Percentiles rank a stretch among this genome's conserved stretches.
phyloP scores from a whole-genome alignment of 345 rosid species.

The Psidium guajava region DNA sequence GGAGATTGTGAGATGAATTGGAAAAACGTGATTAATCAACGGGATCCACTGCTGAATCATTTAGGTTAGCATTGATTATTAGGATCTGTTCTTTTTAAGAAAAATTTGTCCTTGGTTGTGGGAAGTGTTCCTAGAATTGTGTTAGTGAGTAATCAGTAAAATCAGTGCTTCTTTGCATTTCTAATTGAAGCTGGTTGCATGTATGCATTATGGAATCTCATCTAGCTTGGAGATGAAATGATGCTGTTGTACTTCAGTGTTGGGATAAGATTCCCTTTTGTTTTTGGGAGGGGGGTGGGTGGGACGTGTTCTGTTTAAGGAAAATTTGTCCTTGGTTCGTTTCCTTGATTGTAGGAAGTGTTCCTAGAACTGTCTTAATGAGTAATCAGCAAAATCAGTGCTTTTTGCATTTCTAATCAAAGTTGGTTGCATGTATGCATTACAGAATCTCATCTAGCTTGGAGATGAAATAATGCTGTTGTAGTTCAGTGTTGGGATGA shows the following conservation, averaged over 20 bases:
- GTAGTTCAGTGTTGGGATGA: neutral
- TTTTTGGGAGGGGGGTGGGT: neutral
- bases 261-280: neutral
- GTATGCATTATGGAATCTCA: neutral
- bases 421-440: neutral
- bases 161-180: neutral
- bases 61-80: neutral
- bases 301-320: neutral
- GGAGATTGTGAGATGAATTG: neutral
- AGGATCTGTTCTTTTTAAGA: neutral
- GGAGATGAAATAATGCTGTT: neutral
- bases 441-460: neutral
- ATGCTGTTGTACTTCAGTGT: neutral
- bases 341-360: neutral
- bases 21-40: neutral
- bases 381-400: neutral
- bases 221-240: neutral
- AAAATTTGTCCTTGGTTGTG: neutral
- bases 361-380: neutral
- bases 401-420: neutral
- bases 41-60: neutral
- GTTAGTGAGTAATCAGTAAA: neutral
- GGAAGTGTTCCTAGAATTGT: too few species aligned
- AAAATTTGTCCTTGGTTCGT: neutral
- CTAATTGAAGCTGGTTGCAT: neutral